These are phyloP conservation scores for Aspergillus flavus DNA, from an alignment of 2,329 filamentous ascomycete species.

Conservation along the genomic window DNA sequence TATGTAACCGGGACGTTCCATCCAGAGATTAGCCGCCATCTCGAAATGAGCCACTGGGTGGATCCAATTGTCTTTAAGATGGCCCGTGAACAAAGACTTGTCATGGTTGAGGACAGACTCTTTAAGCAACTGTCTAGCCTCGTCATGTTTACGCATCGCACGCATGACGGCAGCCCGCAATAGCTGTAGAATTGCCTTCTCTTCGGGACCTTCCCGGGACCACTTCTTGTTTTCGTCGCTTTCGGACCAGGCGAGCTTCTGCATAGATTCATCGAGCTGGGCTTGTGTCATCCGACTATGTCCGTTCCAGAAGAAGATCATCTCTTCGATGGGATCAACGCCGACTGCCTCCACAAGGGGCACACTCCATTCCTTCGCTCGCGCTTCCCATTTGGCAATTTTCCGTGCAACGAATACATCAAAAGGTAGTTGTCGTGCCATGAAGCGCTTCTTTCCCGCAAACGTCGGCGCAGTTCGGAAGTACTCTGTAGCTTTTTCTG, in stretches of 20 bases:
- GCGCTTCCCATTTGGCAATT: constrained; percentile 82
- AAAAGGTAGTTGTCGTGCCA: constrained; percentile 86
- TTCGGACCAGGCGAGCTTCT: constrained; percentile 67
- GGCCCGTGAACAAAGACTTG: constrained; percentile 54
- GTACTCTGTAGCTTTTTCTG: constrained; percentile 67
- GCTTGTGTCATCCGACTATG: constrained; percentile 73
- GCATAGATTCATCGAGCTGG: constrained; percentile 66
- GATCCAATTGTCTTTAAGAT: constrained; percentile 58
- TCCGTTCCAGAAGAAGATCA: constrained; percentile 93
- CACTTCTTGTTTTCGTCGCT: constrained; percentile 60
- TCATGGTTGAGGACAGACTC: constrained; percentile 65
- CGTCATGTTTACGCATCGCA: constrained; percentile 61
- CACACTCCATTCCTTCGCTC: constrained; percentile 67
- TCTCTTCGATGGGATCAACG: constrained; percentile 79
- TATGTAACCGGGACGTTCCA: constrained; percentile 55
- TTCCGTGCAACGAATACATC: constrained; percentile 85
- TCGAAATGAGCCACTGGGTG: constrained; percentile 84
- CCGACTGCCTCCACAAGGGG: constrained; percentile 80
- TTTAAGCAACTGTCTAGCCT: constrained; percentile 67
- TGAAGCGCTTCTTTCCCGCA: constrained; percentile 84
- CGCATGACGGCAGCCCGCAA: constrained; percentile 68
- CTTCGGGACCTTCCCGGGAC: constrained; percentile 58
- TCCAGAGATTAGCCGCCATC: constrained; percentile 79
- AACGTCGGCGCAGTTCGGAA: constrained; percentile 72
- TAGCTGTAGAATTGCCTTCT: constrained; percentile 67